Evolutionary conservation across 257 asterid genomes (phyloP).

Genomic region (Datura wrightii): DNA sequence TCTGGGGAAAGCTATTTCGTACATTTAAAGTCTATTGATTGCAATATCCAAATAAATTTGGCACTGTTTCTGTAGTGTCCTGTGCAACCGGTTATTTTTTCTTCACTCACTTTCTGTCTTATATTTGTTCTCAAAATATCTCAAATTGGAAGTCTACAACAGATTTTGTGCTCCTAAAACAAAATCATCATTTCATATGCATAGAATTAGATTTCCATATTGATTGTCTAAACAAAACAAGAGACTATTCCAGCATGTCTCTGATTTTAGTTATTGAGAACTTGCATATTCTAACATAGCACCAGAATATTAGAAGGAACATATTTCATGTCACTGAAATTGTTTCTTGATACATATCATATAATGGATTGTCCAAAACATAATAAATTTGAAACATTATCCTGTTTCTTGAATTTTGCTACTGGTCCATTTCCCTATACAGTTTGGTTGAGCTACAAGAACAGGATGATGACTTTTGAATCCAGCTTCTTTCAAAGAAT

Average conservation of each 20-base stretch:
- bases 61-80: neutral
- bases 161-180: neutral
- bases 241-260: neutral
- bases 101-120: neutral
- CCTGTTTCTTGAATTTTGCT: neutral
- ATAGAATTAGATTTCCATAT: neutral
- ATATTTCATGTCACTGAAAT: neutral
- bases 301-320: neutral
- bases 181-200: slow-evolving; percentile 2
- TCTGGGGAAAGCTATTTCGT: neutral
- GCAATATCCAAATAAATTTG: neutral
- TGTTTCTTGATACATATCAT: neutral
- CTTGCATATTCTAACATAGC: slow-evolving; percentile 12
- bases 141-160: neutral
- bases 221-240: neutral
- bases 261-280: neutral
- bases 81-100: neutral
- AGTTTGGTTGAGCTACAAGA: slow-evolving; percentile 15
- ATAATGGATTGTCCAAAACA: neutral
- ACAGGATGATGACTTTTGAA: slow-evolving; percentile 22
- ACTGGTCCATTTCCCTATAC: neutral
- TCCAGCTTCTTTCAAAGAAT: neutral
- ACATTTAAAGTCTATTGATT: neutral
- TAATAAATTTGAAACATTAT: neutral
- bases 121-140: neutral